Evolutionary conservation across 768 basidiomycete genomes (phyloP).

Genomic region (Lactarius hengduanensis): DNA sequence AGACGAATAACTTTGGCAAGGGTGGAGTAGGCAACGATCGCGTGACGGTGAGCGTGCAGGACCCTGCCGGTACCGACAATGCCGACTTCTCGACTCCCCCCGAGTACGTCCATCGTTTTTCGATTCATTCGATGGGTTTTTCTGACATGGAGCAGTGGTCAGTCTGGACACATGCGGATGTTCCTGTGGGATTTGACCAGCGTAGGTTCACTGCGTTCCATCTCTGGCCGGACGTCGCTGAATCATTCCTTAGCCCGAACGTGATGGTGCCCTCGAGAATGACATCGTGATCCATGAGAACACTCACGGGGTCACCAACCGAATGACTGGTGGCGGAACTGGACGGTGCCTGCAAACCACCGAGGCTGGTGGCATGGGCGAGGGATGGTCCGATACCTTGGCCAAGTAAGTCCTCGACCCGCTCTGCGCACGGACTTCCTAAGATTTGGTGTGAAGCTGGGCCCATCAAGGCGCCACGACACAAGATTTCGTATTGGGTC

Average conservation of each 20-base stretch:
- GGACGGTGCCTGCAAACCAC: constrained; percentile 60
- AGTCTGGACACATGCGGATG: constrained; percentile 47
- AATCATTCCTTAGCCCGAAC: constrained; percentile 41
- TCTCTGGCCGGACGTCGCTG: background rate
- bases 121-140: background rate
- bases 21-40: constrained; percentile 52
- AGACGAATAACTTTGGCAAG: constrained; percentile 51
- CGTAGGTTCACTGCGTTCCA: constrained; percentile 29
- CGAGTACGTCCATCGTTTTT: constrained; percentile 37
- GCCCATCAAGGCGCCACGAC: constrained; percentile 41
- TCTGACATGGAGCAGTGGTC: constrained; percentile 30
- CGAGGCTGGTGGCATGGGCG: constrained; percentile 67
- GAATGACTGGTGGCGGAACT: constrained; percentile 52
- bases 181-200: constrained; percentile 37
- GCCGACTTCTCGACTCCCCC: constrained; percentile 46
- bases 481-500: constrained; percentile 42
- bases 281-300: constrained; percentile 54
- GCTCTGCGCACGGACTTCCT: constrained; percentile 9
- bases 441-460: constrained; percentile 31
- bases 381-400: constrained; percentile 64
- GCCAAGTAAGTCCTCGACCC: constrained; percentile 28
- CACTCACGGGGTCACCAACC: constrained; percentile 40
- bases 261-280: constrained; percentile 65
- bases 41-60: constrained; percentile 53
- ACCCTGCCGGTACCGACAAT: constrained; percentile 45